Base-by-base conservation (phyloP, 225 moss, liverwort and hornwort genomes). In the Climacium dendroides region DNA sequence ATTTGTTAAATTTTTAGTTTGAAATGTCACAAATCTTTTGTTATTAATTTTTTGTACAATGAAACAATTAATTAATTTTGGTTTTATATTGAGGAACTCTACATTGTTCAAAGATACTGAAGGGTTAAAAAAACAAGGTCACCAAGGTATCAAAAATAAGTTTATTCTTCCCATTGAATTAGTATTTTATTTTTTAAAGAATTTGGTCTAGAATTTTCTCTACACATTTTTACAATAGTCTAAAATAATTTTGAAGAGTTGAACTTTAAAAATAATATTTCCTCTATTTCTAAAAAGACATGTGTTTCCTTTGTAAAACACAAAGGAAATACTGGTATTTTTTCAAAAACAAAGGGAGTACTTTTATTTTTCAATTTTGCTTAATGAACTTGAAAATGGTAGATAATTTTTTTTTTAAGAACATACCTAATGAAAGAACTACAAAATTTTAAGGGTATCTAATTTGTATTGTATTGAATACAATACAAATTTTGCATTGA, bases 361-460 rank as follows among this genome's bases (percentile, higher is more conserved):
- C 1, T 19, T 2, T 32, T 43, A 6, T 30, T 19, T 47, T 74
- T 74, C 9, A 32, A 34, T 34, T 34, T 13, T 74, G 3, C 8
- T 20, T 0, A 20, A 0, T 13, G 1, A 0, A 19, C 4, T 74
- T 48, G 1, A 50, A 74, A 32, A 12, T 7, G 0, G 12, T 32
- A 32, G 5, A 74, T 74, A 48, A 7, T 19, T 1, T 32, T 5
- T 32, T 47, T 32, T 1, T 1, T 1, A 5, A 20, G 1, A 34
- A 32, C 3, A 20, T 3, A 47, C 1, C 5, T 8, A 50, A 20
- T 34, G 1, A 35, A 35, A 53, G 3, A 13, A 12, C 5, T 20
- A 34, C 3, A 52, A 13, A 9, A 34, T 5, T 52, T 9, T 14
- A 13, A 22, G 1, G 3, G 5, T n/a, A n/a, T n/a, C n/a, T n/a